Evolutionary conservation across 2,329 filamentous ascomycete genomes (phyloP), one percentile per base, ranked within the genome.

Genomic region (Colletotrichum sp.): DNA sequence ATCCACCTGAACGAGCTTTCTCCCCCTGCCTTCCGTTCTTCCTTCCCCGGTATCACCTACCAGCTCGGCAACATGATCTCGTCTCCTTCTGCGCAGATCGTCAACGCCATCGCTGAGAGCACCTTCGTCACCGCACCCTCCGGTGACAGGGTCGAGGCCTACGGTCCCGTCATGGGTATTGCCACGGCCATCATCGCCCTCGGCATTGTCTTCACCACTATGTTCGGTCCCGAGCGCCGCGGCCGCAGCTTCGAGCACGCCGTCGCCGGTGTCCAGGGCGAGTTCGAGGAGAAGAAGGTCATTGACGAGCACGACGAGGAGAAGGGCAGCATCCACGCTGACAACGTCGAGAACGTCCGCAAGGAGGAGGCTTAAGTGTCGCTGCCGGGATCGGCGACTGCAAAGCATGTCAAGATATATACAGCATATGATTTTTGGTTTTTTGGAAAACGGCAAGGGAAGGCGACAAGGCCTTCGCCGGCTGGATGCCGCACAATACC

Each of bases 1-100:
- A 94, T 94, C 81, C 93, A 95, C 81, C 88, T 95, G 28, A 95
- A 94, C 85, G 94, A 95, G 84, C 87, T 95, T 2, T 93, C 93
- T 0, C 94, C 94, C 1, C 90, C 90, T 0, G 92, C 92, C 0
- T 95, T 94, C 88, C 90, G 94, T 36, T 94, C 93, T 1, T 92
- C 90, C 3, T 94, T 95, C 82, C 92, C 93, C 0, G 94, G 93
- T 59, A 89, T 94, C 67, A 92, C 92, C 0, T 95, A 95, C 83
- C 94, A 95, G 86, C 84, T 95, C 10, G 94, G 94, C 8, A 95
- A 95, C 87, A 93, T 95, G 89, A 92, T 94, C 69, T 93, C 92
- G 2, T 93, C 92, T 0, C 93, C 94, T 0, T 93, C 91, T 0
- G 92, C 94, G 0, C 94, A 96, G 83, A 96, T 96, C 64, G 93